Evolutionary conservation across 306 rosid species (phyloP).

Genomic region (Hippophae gyantsensis): DNA sequence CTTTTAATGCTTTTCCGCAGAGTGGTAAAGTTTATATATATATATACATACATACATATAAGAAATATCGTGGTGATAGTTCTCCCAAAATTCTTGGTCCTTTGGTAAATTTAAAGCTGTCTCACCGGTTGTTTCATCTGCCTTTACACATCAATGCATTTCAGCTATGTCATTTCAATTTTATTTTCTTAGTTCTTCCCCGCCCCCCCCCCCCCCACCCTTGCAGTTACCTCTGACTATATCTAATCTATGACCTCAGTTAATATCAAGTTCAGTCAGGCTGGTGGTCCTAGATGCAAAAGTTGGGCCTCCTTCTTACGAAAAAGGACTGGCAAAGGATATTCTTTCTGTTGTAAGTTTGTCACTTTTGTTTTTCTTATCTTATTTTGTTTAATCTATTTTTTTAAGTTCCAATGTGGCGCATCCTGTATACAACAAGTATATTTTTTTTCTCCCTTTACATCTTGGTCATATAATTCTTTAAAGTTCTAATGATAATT

Average conservation of each 20-base stretch:
- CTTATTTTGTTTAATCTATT: background rate
- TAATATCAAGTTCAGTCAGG: slow-evolving; percentile 50
- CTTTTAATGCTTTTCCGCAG: too few relatives aligned
- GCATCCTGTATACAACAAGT: too few relatives aligned
- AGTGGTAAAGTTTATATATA: too few relatives aligned
- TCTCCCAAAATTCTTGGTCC: too few relatives aligned
- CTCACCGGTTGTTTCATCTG: background rate
- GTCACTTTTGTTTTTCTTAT: slow-evolving; percentile 12
- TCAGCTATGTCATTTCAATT: background rate
- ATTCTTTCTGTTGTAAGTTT: slow-evolving; percentile 70
- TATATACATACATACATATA: too few relatives aligned
- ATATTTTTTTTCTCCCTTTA: too few relatives aligned
- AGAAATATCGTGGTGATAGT: too few relatives aligned
- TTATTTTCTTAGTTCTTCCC: slow-evolving; percentile 2
- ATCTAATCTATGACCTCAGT: slow-evolving; percentile 29
- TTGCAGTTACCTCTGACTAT: slow-evolving; percentile 7
- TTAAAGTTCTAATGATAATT: too few relatives aligned
- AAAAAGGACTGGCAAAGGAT: slow-evolving; percentile 71
- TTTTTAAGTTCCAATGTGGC: background rate
- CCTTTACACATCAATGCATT: background rate
- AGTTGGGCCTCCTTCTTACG: slow-evolving; percentile 79
- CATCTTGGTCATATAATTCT: too few relatives aligned
- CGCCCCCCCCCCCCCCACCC: background rate
- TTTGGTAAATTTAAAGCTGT: too few relatives aligned
- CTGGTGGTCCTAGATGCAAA: slow-evolving; percentile 76